These are phyloP conservation scores for Aeschynomene evenia DNA, from an alignment of 306 rosid genomes.

Conservation along the genomic window DNA sequence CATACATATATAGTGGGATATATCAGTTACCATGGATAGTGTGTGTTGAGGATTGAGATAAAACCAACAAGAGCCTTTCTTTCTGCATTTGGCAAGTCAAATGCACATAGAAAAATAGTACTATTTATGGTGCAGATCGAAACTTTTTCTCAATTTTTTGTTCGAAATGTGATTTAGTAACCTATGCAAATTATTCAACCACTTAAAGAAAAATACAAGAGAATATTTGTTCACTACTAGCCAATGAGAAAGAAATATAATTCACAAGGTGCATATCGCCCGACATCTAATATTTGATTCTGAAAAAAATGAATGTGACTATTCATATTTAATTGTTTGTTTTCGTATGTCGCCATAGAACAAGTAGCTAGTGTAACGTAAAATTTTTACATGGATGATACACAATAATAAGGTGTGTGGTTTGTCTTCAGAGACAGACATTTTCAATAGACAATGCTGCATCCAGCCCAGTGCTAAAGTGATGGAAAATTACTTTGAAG, in stretches of 20 bases:
- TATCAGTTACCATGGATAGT: neutral
- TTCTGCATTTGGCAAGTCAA: slow-evolving; percentile 2
- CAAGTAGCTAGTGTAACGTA: neutral
- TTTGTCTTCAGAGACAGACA: neutral
- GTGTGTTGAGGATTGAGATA: too few relatives aligned
- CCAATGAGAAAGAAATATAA: neutral
- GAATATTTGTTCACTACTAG: too few relatives aligned
- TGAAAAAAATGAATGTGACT: neutral
- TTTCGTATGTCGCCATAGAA: neutral
- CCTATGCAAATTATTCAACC: slow-evolving; percentile 5
- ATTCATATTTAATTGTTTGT: slow-evolving; percentile 1
- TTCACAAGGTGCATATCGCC: neutral
- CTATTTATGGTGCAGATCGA: slow-evolving; percentile 12
- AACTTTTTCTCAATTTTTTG: neutral
- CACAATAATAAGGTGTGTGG: neutral
- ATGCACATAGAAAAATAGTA: neutral
- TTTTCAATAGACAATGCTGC: slow-evolving; percentile 4
- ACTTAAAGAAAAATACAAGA: neutral
- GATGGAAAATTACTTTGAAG: too few relatives aligned
- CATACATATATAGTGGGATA: slow-evolving; percentile 3
- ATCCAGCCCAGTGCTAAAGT: neutral
- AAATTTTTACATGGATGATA: neutral
- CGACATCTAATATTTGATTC: neutral
- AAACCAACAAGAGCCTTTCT: slow-evolving; percentile 7
- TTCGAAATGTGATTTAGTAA: neutral